Conservation (phyloP, 306 rosid species). For the Vigna nakashimae region DNA sequence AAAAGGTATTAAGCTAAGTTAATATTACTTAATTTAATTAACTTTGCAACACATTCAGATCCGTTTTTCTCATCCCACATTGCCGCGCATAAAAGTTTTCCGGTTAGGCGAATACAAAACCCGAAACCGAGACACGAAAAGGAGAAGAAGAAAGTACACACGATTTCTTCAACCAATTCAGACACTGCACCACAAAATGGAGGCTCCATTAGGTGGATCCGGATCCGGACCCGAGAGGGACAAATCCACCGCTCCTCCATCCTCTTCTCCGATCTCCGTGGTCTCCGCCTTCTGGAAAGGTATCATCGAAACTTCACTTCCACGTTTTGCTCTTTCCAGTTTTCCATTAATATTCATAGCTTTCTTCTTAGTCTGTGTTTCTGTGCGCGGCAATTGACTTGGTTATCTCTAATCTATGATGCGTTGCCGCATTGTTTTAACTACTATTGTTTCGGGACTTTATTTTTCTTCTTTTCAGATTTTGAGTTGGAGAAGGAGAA, state of each 20-base stretch:
- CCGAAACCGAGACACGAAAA: not conserved
- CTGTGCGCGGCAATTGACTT: not conserved
- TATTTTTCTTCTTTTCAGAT: slow-evolving; percentile 50
- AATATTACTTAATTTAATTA: not conserved
- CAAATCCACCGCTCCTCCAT: slow-evolving; percentile 56
- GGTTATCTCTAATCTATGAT: not conserved
- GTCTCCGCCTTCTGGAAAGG: slow-evolving; percentile 93
- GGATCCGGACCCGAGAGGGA: slow-evolving; percentile 70
- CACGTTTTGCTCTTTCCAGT: not conserved
- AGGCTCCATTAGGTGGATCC: slow-evolving; percentile 67
- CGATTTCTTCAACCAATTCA: slow-evolving; percentile 12
- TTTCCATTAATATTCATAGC: not conserved
- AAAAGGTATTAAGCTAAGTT: not conserved
- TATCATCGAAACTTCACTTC: slow-evolving; percentile 37
- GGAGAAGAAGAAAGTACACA: not conserved
- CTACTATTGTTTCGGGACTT: slow-evolving; percentile 1
- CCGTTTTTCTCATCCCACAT: slow-evolving; percentile 43
- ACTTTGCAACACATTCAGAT: slow-evolving; percentile 37
- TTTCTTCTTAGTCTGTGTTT: not conserved
- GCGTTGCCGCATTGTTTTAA: slow-evolving; percentile 17
- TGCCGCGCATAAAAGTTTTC: slow-evolving; percentile 11
- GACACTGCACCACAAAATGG: slow-evolving; percentile 52
- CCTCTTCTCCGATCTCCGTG: slow-evolving; percentile 80
- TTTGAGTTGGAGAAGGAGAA: slow-evolving; percentile 97
- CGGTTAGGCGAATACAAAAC: not conserved